A percentile compares a stretch with the other conserved stretches of the same genome.
These are phyloP conservation scores for Sclerotinia nivalis DNA, from an alignment of 2,329 filamentous ascomycete species.

Conservation along the genomic window DNA sequence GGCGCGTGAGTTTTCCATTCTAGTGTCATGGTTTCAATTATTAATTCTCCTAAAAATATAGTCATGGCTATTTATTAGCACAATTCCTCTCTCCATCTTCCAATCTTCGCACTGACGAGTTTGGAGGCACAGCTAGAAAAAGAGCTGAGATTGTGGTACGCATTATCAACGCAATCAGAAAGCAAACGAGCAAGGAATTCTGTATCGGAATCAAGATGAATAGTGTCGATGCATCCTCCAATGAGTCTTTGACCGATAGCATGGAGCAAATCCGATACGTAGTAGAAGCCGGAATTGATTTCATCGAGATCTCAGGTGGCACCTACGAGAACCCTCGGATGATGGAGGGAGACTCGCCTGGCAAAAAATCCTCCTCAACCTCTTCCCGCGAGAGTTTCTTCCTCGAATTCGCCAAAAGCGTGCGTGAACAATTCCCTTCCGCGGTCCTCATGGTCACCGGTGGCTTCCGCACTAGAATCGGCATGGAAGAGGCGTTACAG, in stretches of 20 bases:
- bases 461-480: slow-evolving; percentile 57
- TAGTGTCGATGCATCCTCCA: slow-evolving; percentile 52
- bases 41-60: slow-evolving; percentile 10
- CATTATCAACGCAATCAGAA: slow-evolving; percentile 61
- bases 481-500: slow-evolving; percentile 51
- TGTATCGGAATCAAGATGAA: slow-evolving; percentile 58
- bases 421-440: slow-evolving; percentile 48
- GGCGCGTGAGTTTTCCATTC: slow-evolving; percentile 32
- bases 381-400: slow-evolving; percentile 66
- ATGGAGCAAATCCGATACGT: slow-evolving; percentile 59
- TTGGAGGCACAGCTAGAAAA: slow-evolving; percentile 71
- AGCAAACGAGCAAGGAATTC: slow-evolving; percentile 41
- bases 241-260: slow-evolving; percentile 50
- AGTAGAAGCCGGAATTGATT: slow-evolving; percentile 56
- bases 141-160: slow-evolving; percentile 67
- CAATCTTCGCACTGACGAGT: slow-evolving; percentile 67
- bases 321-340: slow-evolving; percentile 53
- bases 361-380: slow-evolving; percentile 42
- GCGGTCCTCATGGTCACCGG: slow-evolving; percentile 60
- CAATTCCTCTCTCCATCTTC: slow-evolving; percentile 66
- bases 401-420: slow-evolving; percentile 60
- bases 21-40: slow-evolving; percentile 43
- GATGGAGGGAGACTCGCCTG: slow-evolving; percentile 27
- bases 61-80: slow-evolving; percentile 72
- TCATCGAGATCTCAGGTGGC: slow-evolving; percentile 67